Percentiles rank a stretch among this genome's conserved stretches.
These are phyloP conservation scores for Fusarium nematophilum DNA, from an alignment of 2,329 filamentous ascomycete species.

Conservation along the genomic window DNA sequence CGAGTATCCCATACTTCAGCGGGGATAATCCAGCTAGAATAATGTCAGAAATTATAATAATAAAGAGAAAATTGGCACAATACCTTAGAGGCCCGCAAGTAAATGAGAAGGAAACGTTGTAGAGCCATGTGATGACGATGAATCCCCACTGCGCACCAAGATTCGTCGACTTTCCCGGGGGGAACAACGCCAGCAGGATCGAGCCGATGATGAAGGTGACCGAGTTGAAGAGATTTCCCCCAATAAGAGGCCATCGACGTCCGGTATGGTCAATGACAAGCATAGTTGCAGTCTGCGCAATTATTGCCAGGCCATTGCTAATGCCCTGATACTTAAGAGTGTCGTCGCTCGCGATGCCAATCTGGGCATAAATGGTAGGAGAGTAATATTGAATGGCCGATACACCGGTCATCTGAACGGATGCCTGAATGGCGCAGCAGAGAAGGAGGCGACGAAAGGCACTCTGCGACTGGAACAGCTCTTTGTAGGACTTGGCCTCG, in stretches of 20 bases:
- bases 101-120: slow-evolving; percentile 80
- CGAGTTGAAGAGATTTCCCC: slow-evolving; percentile 78
- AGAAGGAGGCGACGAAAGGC: slow-evolving; percentile 79
- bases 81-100: slow-evolving; percentile 74
- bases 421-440: slow-evolving; percentile 75
- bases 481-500: slow-evolving; percentile 74
- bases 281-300: slow-evolving; percentile 76
- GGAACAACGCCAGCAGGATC: slow-evolving; percentile 64
- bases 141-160: slow-evolving; percentile 73
- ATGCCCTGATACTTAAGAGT: slow-evolving; percentile 81
- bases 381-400: slow-evolving; percentile 81
- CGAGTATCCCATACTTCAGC: slow-evolving; percentile 82
- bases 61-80: no score
- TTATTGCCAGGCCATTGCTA: slow-evolving; percentile 74
- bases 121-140: slow-evolving; percentile 78
- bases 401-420: slow-evolving; percentile 80
- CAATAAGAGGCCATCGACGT: slow-evolving; percentile 76
- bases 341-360: slow-evolving; percentile 72
- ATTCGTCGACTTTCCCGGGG: slow-evolving; percentile 59
- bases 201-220: slow-evolving; percentile 77
- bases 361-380: slow-evolving; percentile 72
- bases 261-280: slow-evolving; percentile 77
- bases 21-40: slow-evolving; percentile 69
- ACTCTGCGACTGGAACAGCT: slow-evolving; percentile 70
- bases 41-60: no score